Evolutionary conservation across 2,329 filamentous ascomycete genomes (phyloP), one percentile per base, ranked within the genome.

Genomic region (Ophiocordyceps robertsii): DNA sequence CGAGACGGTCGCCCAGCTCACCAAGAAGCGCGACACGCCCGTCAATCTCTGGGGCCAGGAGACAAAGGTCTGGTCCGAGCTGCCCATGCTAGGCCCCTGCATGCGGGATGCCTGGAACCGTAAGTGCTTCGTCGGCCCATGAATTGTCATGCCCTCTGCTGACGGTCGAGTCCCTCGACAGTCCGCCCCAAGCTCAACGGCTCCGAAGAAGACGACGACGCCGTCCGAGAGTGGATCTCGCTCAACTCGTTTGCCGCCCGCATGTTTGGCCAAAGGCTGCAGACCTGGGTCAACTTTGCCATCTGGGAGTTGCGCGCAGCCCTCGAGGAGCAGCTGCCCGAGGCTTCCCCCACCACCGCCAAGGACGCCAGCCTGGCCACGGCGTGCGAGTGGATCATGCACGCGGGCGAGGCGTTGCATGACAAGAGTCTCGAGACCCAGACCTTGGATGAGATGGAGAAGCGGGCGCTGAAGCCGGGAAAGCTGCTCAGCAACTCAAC

Each of bases 171-270:
- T 5, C 33, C 4, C 33, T 38, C 16, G 21, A 21, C 35, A 57
- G 55, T 50, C 21, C 47, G 44, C 8, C 55, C 54, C 11, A 45
- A 49, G 16, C 54, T 53, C 41, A 45, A 56, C 36, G 48, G 45
- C 41, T 49, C 48, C 17, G 47, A 53, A 9, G 30, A 43, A n/a
- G 49, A 56, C 36, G 44, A 49, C 17, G 42, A 32, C 30, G 37
- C 46, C 11, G 43, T 55, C 29, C 19, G 45, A 4, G 44, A 54
- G 40, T 62, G 57, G 57, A 46, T 55, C 29, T 56, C 54, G 10
- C 46, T 61, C 47, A 58, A 62, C 50, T 57, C 57, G 11, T 59
- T 62, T 37, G 50, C 52, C 39, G 59, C 59, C 21, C 57, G 53
- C 39, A 45, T 60, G 16, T 49, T 56, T 42, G 53, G 51, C 44